Evolutionary conservation across 352 stramenopile genomes (phyloP).

Genomic region (Lagenidium giganteum): DNA sequence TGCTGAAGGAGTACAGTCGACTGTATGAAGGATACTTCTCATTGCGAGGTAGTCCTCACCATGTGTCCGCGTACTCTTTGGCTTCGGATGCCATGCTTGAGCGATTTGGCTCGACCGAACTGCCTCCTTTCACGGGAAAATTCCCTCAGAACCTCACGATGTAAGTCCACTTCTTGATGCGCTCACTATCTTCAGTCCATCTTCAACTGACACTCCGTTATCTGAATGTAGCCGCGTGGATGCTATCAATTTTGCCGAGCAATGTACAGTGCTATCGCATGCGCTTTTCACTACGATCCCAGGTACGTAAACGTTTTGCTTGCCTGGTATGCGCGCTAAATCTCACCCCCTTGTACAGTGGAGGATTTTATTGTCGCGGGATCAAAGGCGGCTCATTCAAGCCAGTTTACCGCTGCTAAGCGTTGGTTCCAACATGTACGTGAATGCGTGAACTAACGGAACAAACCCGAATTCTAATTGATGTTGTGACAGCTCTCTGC

Average conservation of each 20-base stretch:
- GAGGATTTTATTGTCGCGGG: slow-evolving; percentile 59
- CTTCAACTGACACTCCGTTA: background rate
- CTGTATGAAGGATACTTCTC: slow-evolving; percentile 54
- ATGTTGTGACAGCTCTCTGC: slow-evolving; percentile 47
- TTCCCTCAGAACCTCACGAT: slow-evolving; percentile 20
- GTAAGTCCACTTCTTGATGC: slow-evolving; percentile 12
- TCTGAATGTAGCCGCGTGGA: slow-evolving; percentile 35
- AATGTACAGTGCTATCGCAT: slow-evolving; percentile 79
- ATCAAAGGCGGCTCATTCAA: slow-evolving; percentile 46
- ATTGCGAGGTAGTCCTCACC: slow-evolving; percentile 26
- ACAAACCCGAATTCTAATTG: background rate
- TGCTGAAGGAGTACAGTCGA: slow-evolving; percentile 44
- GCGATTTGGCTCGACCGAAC: slow-evolving; percentile 5
- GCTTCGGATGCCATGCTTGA: slow-evolving; percentile 10
- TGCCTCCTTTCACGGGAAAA: slow-evolving; percentile 1
- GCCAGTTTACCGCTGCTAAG: slow-evolving; percentile 58
- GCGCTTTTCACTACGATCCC: slow-evolving; percentile 77
- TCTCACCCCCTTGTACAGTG: slow-evolving; percentile 25
- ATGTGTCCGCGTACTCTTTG: slow-evolving; percentile 12
- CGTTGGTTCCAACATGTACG: slow-evolving; percentile 85
- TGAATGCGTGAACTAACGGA: slow-evolving; percentile 1
- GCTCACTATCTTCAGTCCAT: background rate
- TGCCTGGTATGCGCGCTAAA: background rate
- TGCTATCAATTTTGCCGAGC: slow-evolving; percentile 54
- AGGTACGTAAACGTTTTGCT: slow-evolving; percentile 21